Percentiles rank a stretch among this genome's conserved stretches.
phyloP scores from a whole-genome alignment of 768 basidiomycete species.

The Kwoniella sp. region DNA sequence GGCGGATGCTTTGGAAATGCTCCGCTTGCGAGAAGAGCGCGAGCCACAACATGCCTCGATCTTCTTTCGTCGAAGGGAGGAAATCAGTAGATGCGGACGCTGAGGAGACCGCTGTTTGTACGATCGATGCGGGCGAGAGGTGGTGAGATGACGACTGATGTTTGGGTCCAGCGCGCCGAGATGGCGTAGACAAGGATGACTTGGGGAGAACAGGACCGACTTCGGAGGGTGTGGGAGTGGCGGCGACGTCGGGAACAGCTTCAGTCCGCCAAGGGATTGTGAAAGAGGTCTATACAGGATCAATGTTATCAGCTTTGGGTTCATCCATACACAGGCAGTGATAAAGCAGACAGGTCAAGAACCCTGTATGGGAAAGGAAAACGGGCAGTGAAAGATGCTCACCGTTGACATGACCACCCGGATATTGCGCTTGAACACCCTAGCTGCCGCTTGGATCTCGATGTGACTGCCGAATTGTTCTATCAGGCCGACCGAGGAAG shows the following conservation, averaged over 20 bases:
- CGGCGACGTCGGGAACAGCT: constrained; percentile 19
- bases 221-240: constrained; percentile 30
- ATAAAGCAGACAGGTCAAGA: not conserved
- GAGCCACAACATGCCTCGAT: constrained; percentile 47
- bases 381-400: constrained; percentile 11
- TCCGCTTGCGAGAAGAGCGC: constrained; percentile 48
- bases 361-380: not conserved
- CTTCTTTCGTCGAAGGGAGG: constrained; percentile 33
- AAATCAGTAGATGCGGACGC: constrained; percentile 27
- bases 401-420: constrained; percentile 47
- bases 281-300: constrained; percentile 35
- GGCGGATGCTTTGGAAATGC: constrained; percentile 43
- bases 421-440: constrained; percentile 40
- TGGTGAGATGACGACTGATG: not conserved
- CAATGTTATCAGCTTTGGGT: not conserved
- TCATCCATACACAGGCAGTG: not conserved
- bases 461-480: constrained; percentile 46
- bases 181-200: constrained; percentile 1
- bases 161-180: constrained; percentile 12
- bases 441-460: constrained; percentile 45
- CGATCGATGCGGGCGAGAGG: not conserved
- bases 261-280: constrained; percentile 44
- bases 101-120: constrained; percentile 14
- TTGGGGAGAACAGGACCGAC: constrained; percentile 6
- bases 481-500: constrained; percentile 2